Base-by-base conservation (phyloP, 441 rosid species). In the California macrophylla region DNA sequence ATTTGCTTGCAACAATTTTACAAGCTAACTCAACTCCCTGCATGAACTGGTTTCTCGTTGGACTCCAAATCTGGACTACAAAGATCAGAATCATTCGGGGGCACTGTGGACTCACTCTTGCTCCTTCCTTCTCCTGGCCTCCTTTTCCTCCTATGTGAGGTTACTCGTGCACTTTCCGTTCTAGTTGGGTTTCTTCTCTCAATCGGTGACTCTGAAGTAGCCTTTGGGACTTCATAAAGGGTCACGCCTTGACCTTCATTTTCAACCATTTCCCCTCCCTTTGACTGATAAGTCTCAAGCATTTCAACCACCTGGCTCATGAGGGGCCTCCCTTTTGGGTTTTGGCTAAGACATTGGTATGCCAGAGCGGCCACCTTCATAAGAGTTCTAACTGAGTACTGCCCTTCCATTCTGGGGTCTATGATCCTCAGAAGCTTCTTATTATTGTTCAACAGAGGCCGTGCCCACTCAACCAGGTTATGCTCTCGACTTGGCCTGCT, bases 381-480 rank as follows among this genome's bases (percentile, higher is more conserved):
- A 60, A 89, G 88, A 1, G 80, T 80, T 69, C 70, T 86, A 18
- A 72, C 78, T 0, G 89, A 58, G 82, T 89, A 94, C 74, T 94
- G 98, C n/a, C 97, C 99, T 29, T 90, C 98, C 84, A 92, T 82
- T 81, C 94, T 85, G 40, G 91, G 97, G 76, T 94, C 99, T 70
- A 94, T 70, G 73, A 94, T 94, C 84, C 86, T 85, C 60, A 88
- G 74, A 75, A 89, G 85, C 89, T 94, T 94, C 82, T 86, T 94
- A 65, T 90, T 89, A 70, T 92, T 82, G 76, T 89, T 94, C 81
- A 94, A 69, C 63, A 94, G 81, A 0, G 98, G 99, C 18, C 94
- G 83, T 3, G 98, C 99, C 99, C 99, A 94, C 69, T 94, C 99
- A 21, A 94, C 98, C 68, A 92, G 77, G 83, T 90, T 94, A 81